These are phyloP conservation scores for Verticillium dahliae DNA, from an alignment of 2,329 filamentous ascomycete species.

Conservation along the genomic window DNA sequence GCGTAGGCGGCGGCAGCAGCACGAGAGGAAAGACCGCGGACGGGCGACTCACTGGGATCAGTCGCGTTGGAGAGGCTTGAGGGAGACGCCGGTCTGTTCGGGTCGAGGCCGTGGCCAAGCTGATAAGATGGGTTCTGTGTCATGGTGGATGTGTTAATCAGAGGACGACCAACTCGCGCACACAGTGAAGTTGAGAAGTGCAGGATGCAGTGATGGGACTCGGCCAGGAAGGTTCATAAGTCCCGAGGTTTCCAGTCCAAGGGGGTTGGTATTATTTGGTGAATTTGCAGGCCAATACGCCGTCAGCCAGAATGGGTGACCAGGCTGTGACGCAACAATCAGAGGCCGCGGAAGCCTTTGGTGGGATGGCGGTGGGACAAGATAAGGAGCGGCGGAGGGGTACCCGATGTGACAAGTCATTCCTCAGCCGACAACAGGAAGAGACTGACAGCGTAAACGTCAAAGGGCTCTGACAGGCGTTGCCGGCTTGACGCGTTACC, in stretches of 20 bases:
- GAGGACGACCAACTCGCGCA: background rate
- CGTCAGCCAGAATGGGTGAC: background rate
- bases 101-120: background rate
- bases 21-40: background rate
- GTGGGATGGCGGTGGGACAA: background rate
- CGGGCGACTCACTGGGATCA: conserved; percentile 2
- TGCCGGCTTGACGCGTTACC: background rate
- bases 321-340: background rate
- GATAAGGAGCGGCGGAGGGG: background rate
- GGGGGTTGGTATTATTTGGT: background rate
- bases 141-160: conserved; percentile 8
- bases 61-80: background rate
- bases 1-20: conserved; percentile 14
- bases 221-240: background rate
- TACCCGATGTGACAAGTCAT: background rate
- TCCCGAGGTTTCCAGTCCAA: background rate
- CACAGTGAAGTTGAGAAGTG: background rate
- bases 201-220: background rate
- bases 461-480: background rate
- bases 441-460: no score
- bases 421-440: background rate
- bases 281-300: background rate
- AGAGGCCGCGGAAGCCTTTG: background rate
- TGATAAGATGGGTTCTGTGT: conserved; percentile 3
- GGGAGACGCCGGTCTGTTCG: background rate